Conservation (phyloP, 2,329 filamentous ascomycete species). For the Fusarium gaditjirri region DNA sequence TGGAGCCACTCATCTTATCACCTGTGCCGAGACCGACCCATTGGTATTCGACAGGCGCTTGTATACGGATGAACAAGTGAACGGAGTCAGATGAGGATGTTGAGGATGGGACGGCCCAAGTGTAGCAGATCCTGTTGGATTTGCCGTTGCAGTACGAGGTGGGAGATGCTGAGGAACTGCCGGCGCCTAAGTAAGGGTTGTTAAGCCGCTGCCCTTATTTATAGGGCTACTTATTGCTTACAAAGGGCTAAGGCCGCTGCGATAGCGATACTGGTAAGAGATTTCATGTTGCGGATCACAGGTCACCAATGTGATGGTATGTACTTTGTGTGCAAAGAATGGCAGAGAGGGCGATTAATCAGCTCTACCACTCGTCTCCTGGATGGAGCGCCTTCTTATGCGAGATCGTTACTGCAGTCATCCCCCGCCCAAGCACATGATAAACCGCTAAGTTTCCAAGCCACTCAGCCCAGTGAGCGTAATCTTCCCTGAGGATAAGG, state of each 20-base stretch:
- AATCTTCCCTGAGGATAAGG: not conserved
- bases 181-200: not conserved
- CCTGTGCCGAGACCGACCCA: not conserved
- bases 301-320: accelerated
- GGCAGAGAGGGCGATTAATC: accelerated
- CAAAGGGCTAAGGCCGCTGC: not conserved
- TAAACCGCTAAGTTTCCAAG: not conserved
- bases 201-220: not conserved
- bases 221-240: not conserved
- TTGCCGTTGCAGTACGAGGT: not conserved
- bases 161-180: not conserved
- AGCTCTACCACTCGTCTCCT: not conserved
- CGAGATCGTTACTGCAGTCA: accelerated
- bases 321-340: not conserved
- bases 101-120: not conserved
- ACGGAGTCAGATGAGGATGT: not conserved
- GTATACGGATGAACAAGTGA: not conserved
- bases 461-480: not conserved
- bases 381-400: not conserved
- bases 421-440: not conserved
- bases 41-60: not conserved
- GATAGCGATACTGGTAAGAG: not conserved
- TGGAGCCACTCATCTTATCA: not conserved
- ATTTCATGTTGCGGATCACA: not conserved
- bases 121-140: not conserved